phyloP scores from a whole-genome alignment of 2,329 filamentous ascomycete genomes.

The Neodidymelliopsis sp. region DNA sequence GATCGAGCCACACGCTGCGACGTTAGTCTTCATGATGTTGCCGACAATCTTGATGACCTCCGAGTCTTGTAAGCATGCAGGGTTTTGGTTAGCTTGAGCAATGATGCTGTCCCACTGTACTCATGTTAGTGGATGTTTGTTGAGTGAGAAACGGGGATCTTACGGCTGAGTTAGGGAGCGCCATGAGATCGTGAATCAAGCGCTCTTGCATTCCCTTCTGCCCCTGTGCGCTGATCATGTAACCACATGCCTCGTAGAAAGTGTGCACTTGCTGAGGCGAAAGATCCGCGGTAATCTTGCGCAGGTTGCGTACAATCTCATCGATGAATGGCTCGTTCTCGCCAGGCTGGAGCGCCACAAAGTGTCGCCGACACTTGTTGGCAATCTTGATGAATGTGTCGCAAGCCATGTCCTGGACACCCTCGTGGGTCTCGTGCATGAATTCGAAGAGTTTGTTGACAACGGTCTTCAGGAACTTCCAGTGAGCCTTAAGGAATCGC shows the following conservation, averaged over 20 bases:
- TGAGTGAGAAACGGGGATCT: too few relatives aligned
- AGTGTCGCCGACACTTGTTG: conserved; percentile 96
- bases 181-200: conserved; percentile 90
- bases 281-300: conserved; percentile 93
- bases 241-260: conserved; percentile 98
- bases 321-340: conserved; percentile 97
- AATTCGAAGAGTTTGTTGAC: conserved; percentile 99
- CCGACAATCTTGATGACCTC: conserved; percentile 99
- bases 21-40: conserved; percentile 99
- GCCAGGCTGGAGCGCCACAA: conserved; percentile 92
- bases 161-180: conserved; percentile 82
- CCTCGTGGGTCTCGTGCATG: conserved; percentile 99
- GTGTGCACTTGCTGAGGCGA: conserved; percentile 98
- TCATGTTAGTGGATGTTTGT: conserved; percentile 28
- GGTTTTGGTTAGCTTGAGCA: conserved; percentile 81
- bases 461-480: conserved; percentile 99
- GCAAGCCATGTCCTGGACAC: conserved; percentile 99
- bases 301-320: conserved; percentile 94
- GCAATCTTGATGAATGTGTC: conserved; percentile 99
- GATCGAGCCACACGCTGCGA: conserved; percentile 96
- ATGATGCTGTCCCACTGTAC: conserved; percentile 89
- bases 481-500: conserved; percentile 97
- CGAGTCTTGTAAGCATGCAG: conserved; percentile 84
- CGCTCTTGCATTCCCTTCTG: conserved; percentile 94
- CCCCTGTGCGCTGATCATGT: conserved; percentile 98